Percentiles rank a stretch among this genome's conserved stretches.
phyloP scores from a whole-genome alignment of 345 rosid species.

The Eucalyptus cloeziana region DNA sequence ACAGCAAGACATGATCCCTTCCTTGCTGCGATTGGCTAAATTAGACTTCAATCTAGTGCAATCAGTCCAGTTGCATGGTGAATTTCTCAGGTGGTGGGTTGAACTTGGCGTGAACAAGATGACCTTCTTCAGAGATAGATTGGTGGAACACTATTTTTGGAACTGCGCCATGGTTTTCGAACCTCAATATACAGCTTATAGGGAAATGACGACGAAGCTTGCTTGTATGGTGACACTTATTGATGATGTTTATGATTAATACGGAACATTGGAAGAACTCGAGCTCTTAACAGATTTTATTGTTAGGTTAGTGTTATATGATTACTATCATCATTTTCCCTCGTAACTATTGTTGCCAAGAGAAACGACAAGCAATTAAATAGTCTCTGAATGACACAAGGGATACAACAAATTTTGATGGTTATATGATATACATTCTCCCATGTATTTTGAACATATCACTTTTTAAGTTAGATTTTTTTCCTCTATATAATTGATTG shows the following conservation, averaged over 20 bases:
- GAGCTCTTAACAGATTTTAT: conserved; percentile 3
- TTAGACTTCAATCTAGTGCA: conserved; percentile 1
- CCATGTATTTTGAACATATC: not conserved
- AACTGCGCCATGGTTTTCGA: not conserved
- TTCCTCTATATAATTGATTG: not conserved
- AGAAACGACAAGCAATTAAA: not conserved
- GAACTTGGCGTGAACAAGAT: not conserved
- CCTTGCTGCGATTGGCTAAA: conserved; percentile 1
- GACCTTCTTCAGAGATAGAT: not conserved
- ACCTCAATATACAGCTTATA: not conserved
- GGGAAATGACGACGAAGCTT: not conserved
- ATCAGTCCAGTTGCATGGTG: not conserved
- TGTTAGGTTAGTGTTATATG: not conserved
- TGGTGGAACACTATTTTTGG: conserved; percentile 2
- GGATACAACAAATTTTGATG: not conserved
- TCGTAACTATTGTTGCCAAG: not conserved
- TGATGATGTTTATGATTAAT: not conserved
- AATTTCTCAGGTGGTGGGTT: conserved; percentile 5
- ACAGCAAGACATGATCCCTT: not conserved
- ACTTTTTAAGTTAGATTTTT: not conserved
- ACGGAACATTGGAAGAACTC: not conserved
- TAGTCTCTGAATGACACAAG: not conserved
- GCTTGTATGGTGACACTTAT: not conserved
- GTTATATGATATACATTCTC: not conserved
- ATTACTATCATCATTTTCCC: not conserved